These are phyloP conservation scores for Laguncularia racemosa DNA, from an alignment of 345 rosid genomes.

Conservation along the genomic window DNA sequence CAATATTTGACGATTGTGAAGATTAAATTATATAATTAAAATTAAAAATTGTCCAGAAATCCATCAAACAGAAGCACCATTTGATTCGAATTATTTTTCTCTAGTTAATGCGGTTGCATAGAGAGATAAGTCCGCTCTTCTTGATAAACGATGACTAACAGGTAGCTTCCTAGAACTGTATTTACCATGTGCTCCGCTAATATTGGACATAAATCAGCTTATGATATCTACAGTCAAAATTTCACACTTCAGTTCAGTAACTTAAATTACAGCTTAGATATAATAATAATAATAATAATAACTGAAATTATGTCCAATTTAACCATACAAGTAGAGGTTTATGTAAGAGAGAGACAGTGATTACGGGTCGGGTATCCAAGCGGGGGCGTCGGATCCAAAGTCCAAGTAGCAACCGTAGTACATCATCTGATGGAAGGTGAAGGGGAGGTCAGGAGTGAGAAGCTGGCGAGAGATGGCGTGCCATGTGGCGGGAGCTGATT, in stretches of 20 bases:
- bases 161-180: too few species aligned
- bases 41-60: background rate
- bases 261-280: too few species aligned
- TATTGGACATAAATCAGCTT: too few species aligned
- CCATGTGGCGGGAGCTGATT: slow-evolving; percentile 53
- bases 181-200: too few species aligned
- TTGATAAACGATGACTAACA: too few species aligned
- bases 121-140: too few species aligned
- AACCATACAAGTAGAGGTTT: background rate
- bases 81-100: background rate
- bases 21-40: too few species aligned
- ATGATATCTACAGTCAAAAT: too few species aligned
- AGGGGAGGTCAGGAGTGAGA: slow-evolving; percentile 67
- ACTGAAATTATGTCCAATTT: too few species aligned
- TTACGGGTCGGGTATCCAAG: slow-evolving; percentile 88
- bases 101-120: background rate
- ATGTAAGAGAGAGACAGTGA: background rate
- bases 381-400: slow-evolving; percentile 84
- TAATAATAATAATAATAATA: too few species aligned
- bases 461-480: slow-evolving; percentile 35
- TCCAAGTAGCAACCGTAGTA: slow-evolving; percentile 74
- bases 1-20: too few species aligned
- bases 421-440: slow-evolving; percentile 82
- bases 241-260: too few species aligned
- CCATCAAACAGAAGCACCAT: background rate